Percentiles rank a stretch among this genome's conserved stretches.
These are phyloP conservation scores for Pseudotsuga menziesii DNA, from an alignment of 75 land plant species.

Conservation along the genomic window DNA sequence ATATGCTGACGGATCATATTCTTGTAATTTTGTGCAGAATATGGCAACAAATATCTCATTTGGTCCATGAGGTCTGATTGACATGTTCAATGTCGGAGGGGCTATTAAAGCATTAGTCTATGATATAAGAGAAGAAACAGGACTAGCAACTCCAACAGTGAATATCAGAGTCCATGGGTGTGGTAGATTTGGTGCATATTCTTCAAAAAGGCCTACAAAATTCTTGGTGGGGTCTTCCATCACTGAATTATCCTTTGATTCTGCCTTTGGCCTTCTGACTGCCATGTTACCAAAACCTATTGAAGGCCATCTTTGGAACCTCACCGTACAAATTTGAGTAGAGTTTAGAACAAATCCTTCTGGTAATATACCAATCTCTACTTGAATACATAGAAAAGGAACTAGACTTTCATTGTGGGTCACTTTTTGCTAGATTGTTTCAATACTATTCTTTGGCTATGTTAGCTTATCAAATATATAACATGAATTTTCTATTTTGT, in stretches of 20 bases:
- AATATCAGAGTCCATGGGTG: constrained; percentile 59
- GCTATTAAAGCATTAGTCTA: constrained; percentile 54
- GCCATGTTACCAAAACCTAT: constrained; percentile 30
- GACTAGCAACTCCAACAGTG: constrained; percentile 2
- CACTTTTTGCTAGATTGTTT: too few relatives aligned
- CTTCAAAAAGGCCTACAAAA: constrained; percentile 48
- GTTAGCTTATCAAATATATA: too few relatives aligned
- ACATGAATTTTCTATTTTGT: too few relatives aligned
- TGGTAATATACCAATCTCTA: not conserved
- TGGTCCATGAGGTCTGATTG: constrained; percentile 78
- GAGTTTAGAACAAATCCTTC: not conserved
- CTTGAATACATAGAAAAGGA: too few relatives aligned
- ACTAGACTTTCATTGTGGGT: too few relatives aligned
- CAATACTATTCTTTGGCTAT: too few relatives aligned
- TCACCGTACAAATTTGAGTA: constrained; percentile 15
- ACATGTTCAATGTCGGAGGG: constrained; percentile 89
- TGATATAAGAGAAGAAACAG: constrained; percentile 13
- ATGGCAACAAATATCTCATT: constrained; percentile 41
- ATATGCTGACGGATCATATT: not conserved
- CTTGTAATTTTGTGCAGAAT: constrained; percentile 19
- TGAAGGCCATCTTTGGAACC: constrained; percentile 20
- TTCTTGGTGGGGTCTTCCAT: constrained; percentile 32
- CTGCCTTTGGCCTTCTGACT: constrained; percentile 39
- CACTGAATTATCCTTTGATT: constrained; percentile 39
- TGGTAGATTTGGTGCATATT: constrained; percentile 68